These are phyloP conservation scores for Trichoderma erinaceum DNA, from an alignment of 495 filamentous ascomycete genomes.

Conservation along the genomic window DNA sequence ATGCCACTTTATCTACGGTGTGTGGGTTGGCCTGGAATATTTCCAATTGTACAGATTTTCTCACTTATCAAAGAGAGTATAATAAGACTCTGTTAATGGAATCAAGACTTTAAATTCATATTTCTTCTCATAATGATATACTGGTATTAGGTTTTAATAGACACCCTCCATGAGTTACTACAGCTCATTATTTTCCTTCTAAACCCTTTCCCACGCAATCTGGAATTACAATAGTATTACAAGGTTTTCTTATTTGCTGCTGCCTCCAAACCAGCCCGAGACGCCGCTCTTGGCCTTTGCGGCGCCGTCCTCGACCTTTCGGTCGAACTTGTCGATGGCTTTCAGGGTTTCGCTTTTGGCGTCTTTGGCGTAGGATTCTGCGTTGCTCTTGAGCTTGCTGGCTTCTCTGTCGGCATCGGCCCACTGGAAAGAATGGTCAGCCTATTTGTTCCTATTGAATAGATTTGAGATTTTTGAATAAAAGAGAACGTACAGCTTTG, in stretches of 20 bases:
- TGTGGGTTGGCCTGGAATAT: no score
- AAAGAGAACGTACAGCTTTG: constrained; percentile 32
- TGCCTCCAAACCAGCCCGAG: constrained; percentile 76
- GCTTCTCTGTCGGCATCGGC: constrained; percentile 52
- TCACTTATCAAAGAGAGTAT: no score
- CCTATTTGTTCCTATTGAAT: background rate
- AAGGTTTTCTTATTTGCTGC: background rate
- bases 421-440: constrained; percentile 20
- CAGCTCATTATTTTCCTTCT: background rate
- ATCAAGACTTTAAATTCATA: no score
- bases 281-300: constrained; percentile 72
- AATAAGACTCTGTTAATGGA: no score
- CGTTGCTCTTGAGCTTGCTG: constrained; percentile 47
- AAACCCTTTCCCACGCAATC: background rate
- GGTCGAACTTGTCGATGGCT: constrained; percentile 67
- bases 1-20: no score
- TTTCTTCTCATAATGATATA: no score
- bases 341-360: constrained; percentile 54
- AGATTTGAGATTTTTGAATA: constrained; percentile 15
- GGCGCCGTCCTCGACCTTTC: constrained; percentile 68
- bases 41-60: no score
- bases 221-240: background rate
- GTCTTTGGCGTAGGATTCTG: constrained; percentile 54
- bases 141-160: no score
- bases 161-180: background rate